Base-by-base conservation (phyloP, 768 basidiomycete genomes). In the Rhodotorula graminis region DNA sequence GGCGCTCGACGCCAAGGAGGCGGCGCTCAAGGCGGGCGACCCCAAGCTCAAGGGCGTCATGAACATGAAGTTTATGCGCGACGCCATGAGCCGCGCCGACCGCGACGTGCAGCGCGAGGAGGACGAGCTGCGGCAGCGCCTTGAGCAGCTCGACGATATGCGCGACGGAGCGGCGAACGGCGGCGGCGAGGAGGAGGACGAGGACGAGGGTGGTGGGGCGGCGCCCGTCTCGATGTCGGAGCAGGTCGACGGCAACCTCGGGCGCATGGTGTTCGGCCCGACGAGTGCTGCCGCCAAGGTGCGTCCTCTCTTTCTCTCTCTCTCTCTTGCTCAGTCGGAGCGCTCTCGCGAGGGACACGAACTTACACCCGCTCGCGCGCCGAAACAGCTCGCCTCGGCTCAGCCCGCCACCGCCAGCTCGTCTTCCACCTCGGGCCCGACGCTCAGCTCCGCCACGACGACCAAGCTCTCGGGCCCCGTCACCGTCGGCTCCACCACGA, bases 11-110 rank as follows among this genome's bases (percentile, higher is more conserved):
- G 79, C 79, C 18, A 82, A 84, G 47, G 84, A 79, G 25, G 71
- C 78, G 21, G 79, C 78, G 12, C 74, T 72, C 6, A 78, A 76
- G 44, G 76, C 67, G 14, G 58, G 66, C 40, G 82, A 80, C 31
- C 81, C 82, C 78, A 86, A 86, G 76, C 81, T 84, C 61, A 90
- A 89, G 81, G 87, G 90, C 71, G 85, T 97, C 18, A 90, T 96
- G 80, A 85, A 87, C 74, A 97, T 98, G 96, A 97, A 96, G 82
- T 99, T 98, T 82, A 99, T 99, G 95, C 89, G 90, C 80, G 89
- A 93, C 59, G 94, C 92, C 0, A 88, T 90, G 83, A 86, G 86
- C 10, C 84, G 91, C 74, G 85, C 88, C 67, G 82, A 85, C 76
- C 83, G 80, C 16, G 84, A 84, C 65, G 87, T 86, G 2, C 84